Percentiles rank a stretch among this genome's conserved stretches.
Conservation (phyloP, 202 grass and related monocot species). For the Brachypodium distachyon region DNA sequence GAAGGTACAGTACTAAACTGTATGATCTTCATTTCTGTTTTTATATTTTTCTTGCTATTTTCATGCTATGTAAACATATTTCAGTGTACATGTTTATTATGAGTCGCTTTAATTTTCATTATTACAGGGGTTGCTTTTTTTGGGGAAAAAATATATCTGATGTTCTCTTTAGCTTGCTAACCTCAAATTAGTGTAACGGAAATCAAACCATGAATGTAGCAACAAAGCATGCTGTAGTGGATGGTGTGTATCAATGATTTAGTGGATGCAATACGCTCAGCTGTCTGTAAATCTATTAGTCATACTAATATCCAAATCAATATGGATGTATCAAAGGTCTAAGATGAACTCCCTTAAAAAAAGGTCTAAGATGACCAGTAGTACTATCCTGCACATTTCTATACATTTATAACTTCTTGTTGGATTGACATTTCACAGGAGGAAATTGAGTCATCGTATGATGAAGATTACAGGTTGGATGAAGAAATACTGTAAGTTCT, state of each 20-base stretch:
- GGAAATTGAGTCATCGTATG: slow-evolving; percentile 47
- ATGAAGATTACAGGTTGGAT: slow-evolving; percentile 65
- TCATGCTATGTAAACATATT: not conserved
- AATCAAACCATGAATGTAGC: not conserved
- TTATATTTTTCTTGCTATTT: slow-evolving; percentile 8
- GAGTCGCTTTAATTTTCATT: not conserved
- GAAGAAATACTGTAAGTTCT: slow-evolving; percentile 66
- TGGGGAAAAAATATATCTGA: too few species aligned
- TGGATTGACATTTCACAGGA: slow-evolving; percentile 29
- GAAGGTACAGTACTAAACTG: slow-evolving; percentile 41
- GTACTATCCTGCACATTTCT: not conserved
- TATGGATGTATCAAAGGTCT: not conserved
- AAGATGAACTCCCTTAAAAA: too few species aligned
- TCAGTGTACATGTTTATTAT: not conserved
- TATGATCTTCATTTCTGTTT: slow-evolving; percentile 19
- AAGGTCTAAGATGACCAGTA: not conserved
- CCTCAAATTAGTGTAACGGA: not conserved
- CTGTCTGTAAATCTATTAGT: not conserved
- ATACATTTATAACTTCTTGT: slow-evolving; percentile 19
- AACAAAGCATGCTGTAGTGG: not conserved
- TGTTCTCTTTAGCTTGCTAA: not conserved
- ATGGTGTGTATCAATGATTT: not conserved
- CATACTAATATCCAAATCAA: not conserved
- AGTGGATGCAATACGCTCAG: not conserved
- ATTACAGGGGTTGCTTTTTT: not conserved